Evolutionary conservation across 768 basidiomycete species (phyloP), one percentile per base, ranked within the genome.

Genomic region (Strobilomyces echinocephalus): DNA sequence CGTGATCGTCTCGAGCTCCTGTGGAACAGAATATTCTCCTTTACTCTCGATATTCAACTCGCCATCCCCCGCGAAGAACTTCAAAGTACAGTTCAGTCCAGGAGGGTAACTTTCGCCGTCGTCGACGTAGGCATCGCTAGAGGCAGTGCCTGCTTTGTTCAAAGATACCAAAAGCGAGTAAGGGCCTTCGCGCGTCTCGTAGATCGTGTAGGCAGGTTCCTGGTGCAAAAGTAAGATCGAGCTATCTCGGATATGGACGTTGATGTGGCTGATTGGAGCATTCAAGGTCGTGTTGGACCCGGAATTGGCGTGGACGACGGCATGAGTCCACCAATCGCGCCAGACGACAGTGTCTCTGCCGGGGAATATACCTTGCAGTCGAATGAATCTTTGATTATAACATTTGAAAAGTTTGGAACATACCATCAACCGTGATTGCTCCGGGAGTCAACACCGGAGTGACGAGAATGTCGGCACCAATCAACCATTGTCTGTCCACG

Each of bases 251-350:
- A 91, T 67, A 63, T 89, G 87, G 24, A 89, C 83, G 54, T 84
- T 84, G 68, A 91, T 89, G 62, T 88, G 83, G 16, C 83, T 77
- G 3, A 91, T 79, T 4, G 87, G 87, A 3, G 85, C 85, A n/a
- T 71, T 62, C 44, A 89, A 73, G 5, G 80, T 81, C 0, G 76
- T 77, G 50, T 74, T 73, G 30, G 60, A 66, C 33, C 77, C 76
- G 2, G 68, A 35, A 1, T 68, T 65, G 16, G 74, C 68, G 20
- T 83, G 68, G 20, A 83, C 75, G 39, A 72, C 73, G 12, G 78
- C 76, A 58, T 87, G 83, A 1, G 82, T 85, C 67, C 82, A 87
- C 84, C 84, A 87, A 64, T 88, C 85, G 35, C 85, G 78, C 85
- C 85, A 88, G 54, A 76, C 69, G 12, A 80, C 77, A 16, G 62